phyloP scores from a whole-genome alignment of 345 rosid species.

The Tarenaya hassleriana region DNA sequence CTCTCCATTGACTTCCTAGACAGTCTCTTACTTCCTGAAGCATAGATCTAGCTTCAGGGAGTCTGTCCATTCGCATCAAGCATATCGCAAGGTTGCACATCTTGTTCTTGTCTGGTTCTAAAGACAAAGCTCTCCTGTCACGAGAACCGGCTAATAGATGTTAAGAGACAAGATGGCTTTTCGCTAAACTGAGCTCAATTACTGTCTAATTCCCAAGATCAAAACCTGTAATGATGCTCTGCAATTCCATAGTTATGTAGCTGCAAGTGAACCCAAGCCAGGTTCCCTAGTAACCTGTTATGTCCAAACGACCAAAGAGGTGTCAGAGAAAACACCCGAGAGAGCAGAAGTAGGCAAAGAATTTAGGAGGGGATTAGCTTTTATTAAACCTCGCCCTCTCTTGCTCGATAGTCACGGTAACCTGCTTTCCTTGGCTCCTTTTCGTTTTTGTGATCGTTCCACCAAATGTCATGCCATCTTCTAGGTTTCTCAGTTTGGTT shows the following conservation, averaged over 20 bases:
- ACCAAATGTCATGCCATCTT: conserved; percentile 47
- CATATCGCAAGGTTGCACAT: conserved; percentile 68
- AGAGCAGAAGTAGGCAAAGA: background rate
- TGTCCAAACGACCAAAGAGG: background rate
- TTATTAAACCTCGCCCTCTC: conserved; percentile 57
- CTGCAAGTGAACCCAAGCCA: conserved; percentile 88
- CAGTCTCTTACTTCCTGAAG: conserved; percentile 45
- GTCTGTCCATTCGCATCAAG: conserved; percentile 61
- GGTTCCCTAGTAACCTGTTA: conserved; percentile 63
- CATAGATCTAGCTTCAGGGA: conserved; percentile 55
- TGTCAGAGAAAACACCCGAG: background rate
- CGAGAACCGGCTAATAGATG: conserved; percentile 14
- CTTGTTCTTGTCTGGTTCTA: conserved; percentile 67
- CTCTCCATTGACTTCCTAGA: conserved; percentile 29
- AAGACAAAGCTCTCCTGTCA: conserved; percentile 53
- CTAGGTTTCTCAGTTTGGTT: conserved; percentile 51
- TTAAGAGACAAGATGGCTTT: too few relatives aligned
- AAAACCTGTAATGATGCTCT: conserved; percentile 62
- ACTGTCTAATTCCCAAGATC: background rate
- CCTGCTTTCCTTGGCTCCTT: conserved; percentile 68
- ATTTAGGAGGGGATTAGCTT: background rate
- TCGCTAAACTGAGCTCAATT: too few relatives aligned
- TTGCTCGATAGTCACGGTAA: conserved; percentile 55
- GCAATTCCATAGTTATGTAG: conserved; percentile 66
- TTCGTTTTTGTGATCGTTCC: conserved; percentile 50